Percentiles rank a stretch among this genome's conserved stretches.
Conservation (phyloP, 306 rosid genomes). For the Cicer yamashitae region DNA sequence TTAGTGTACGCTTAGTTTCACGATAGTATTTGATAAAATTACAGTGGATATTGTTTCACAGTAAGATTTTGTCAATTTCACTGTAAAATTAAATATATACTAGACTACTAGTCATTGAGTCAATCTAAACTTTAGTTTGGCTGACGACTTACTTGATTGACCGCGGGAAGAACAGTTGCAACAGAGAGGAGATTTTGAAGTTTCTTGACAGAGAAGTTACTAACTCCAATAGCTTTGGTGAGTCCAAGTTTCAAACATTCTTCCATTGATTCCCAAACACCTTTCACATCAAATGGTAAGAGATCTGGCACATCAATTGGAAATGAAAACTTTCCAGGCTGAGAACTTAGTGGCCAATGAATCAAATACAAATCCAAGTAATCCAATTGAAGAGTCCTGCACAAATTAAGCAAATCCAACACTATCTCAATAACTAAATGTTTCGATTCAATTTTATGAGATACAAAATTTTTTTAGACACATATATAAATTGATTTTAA, state of each 20-base stretch:
- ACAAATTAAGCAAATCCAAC: not conserved
- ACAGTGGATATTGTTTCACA: no score
- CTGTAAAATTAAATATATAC: no score
- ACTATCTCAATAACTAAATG: not conserved
- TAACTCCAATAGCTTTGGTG: slow-evolving; percentile 59
- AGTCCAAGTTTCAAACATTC: slow-evolving; percentile 54
- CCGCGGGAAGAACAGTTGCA: slow-evolving; percentile 48
- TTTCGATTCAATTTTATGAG: not conserved
- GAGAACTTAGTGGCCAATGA: slow-evolving; percentile 56
- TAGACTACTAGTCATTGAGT: not conserved
- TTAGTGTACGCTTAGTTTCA: no score
- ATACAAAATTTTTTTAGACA: no score
- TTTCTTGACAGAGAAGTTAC: slow-evolving; percentile 63
- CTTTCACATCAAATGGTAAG: slow-evolving; percentile 56
- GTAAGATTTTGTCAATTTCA: no score
- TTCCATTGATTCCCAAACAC: slow-evolving; percentile 62
- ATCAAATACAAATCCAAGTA: slow-evolving; percentile 59
- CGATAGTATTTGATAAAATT: no score
- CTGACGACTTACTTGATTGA: slow-evolving; percentile 45
- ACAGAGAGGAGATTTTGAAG: slow-evolving; percentile 49
- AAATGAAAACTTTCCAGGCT: slow-evolving; percentile 49
- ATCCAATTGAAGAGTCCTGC: slow-evolving; percentile 55
- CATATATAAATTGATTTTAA: no score
- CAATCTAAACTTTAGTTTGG: not conserved
- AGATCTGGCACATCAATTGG: slow-evolving; percentile 49